Evolutionary conservation across 106 monocot genomes (phyloP).

Genomic region (Cymbidium sinense): DNA sequence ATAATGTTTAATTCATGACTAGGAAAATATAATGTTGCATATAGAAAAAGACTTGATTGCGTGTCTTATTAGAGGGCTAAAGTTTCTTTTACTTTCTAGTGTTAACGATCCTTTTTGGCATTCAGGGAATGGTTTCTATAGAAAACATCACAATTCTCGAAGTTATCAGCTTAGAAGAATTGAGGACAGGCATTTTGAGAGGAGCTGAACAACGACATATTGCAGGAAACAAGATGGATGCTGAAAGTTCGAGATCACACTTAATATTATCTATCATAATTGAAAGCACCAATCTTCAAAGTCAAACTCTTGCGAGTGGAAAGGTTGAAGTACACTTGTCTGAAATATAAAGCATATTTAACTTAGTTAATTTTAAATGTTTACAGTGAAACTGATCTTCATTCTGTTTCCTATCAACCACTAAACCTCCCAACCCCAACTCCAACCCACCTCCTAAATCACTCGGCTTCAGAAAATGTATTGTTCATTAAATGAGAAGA

Average conservation of each 20-base stretch:
- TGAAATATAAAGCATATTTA: neutral
- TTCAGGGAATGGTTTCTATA: conserved; percentile 81
- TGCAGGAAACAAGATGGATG: conserved; percentile 84
- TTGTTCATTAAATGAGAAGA: neutral
- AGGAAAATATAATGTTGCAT: neutral
- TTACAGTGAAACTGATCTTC: neutral
- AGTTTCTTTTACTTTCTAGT: neutral
- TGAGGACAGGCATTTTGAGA: conserved; percentile 48
- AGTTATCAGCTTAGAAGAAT: conserved; percentile 71
- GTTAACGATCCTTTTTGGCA: neutral
- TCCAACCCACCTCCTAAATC: no score
- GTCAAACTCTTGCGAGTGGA: conserved; percentile 79
- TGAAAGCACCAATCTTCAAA: conserved; percentile 94
- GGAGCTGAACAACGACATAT: conserved; percentile 82
- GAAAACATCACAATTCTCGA: conserved; percentile 72
- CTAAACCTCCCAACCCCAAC: no score
- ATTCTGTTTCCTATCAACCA: neutral
- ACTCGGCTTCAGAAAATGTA: no score
- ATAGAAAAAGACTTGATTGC: neutral
- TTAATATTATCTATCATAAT: conserved; percentile 86
- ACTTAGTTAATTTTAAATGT: neutral
- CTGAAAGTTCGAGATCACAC: conserved; percentile 97
- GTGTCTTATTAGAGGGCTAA: neutral
- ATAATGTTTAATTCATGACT: neutral
- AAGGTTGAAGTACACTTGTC: conserved; percentile 44